Evolutionary conservation across 2,329 filamentous ascomycete genomes (phyloP).

Genomic region (Trichoderma harzianum): DNA sequence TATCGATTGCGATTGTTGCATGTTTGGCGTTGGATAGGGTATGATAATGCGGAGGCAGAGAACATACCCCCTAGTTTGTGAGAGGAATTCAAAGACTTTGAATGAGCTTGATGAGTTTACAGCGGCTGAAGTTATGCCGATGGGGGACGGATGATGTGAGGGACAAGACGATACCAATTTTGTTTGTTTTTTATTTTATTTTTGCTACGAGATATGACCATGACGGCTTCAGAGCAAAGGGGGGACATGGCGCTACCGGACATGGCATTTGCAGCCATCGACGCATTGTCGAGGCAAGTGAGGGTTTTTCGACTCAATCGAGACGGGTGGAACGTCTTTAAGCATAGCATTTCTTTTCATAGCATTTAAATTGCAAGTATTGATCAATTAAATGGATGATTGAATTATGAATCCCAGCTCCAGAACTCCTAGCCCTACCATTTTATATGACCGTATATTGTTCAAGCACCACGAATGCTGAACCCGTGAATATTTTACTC

Average conservation of each 20-base stretch:
- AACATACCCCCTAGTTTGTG: background rate
- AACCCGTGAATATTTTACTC: background rate
- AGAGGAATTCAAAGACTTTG: background rate
- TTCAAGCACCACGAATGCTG: background rate
- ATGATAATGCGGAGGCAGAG: background rate
- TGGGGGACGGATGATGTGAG: background rate
- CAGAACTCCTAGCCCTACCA: background rate
- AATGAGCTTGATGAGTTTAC: background rate
- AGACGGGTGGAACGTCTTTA: background rate
- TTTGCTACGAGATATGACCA: slow-evolving; percentile 12
- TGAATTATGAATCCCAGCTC: background rate
- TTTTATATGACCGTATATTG: background rate
- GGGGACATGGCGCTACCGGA: slow-evolving; percentile 9
- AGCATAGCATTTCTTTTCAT: slow-evolving; percentile 7
- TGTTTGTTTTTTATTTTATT: background rate
- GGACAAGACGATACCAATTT: background rate
- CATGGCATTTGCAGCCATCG: background rate
- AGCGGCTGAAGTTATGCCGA: background rate
- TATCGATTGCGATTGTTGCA: background rate
- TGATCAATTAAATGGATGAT: slow-evolving; percentile 12
- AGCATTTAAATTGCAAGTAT: slow-evolving; percentile 9
- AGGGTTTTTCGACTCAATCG: background rate
- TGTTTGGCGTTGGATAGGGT: slow-evolving; percentile 28
- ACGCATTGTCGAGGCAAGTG: background rate
- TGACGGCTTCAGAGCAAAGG: slow-evolving; percentile 5